Base-by-base conservation (phyloP, 805 yeast species). In the Candida succiphila region DNA sequence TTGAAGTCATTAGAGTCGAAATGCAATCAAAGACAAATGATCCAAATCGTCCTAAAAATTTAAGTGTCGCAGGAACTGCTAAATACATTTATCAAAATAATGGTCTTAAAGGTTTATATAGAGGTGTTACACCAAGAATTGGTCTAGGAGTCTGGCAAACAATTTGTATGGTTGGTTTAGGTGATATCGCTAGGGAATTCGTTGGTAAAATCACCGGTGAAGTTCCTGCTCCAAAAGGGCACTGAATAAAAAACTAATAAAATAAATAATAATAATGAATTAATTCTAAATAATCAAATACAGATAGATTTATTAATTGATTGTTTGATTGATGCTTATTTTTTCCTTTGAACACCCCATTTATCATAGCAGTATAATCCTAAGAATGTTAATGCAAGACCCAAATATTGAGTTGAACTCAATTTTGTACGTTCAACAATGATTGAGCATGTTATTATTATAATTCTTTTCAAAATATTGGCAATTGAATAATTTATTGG, bases 131-230 rank as follows among this genome's bases (percentile, higher is more conserved):
- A 13, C 97, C 98, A 47, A 82, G 98, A 70, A 75, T 92, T 46
- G 96, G 95, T 36, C 72, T 92, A 44, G 94, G 97, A 50, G 80
- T 89, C 42, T 92, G 97, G 96, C 98, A 92, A 67, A 89, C 97
- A 3, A 86, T 89, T 30, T 89, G 94, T 59, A 89, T 89, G 97
- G 97, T 89, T 38, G 96, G 95, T 10, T 76, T 92, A 45, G 98
- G 97, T 57, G 98, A 92, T 54, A 84, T 87, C 60, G 87, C 87
- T 23, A 80, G 75, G 56, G 86, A 78, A 36, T 65, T 67, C 36
- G 80, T 80, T 33, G 84, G 69, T 22, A 67, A 58, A 37, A 35
- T 78, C 38, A 75, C 84, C 5, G 83, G 83, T 33, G 75, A 75
- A 43, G 52, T 45, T 30, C 80, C 81, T 29, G 64, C 46, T 29